Conservation (phyloP, 805 yeast species). For the Ogataea nonfermentans region DNA sequence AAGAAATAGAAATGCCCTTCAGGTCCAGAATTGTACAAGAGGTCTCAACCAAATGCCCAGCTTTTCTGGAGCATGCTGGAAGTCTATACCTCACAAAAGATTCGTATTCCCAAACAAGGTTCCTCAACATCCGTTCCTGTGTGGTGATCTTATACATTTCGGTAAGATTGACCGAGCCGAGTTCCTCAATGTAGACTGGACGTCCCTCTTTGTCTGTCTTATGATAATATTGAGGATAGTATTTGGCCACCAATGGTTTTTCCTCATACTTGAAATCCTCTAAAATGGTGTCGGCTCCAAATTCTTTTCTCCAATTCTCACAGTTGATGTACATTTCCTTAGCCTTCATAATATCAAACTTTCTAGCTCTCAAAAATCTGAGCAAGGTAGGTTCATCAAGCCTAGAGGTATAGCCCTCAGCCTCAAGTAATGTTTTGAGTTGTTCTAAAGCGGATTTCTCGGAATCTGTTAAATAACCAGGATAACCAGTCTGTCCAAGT, state of each 20-base stretch:
- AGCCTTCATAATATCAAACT: slow-evolving; percentile 81
- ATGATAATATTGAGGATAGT: slow-evolving; percentile 96
- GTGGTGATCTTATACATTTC: slow-evolving; percentile 93
- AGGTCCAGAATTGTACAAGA: slow-evolving; percentile 94
- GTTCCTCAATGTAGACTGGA: slow-evolving; percentile 91
- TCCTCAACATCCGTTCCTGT: slow-evolving; percentile 93
- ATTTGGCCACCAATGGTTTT: slow-evolving; percentile 83
- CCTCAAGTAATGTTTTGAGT: slow-evolving; percentile 56
- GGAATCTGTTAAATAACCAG: slow-evolving; percentile 71
- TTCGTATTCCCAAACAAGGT: slow-evolving; percentile 97
- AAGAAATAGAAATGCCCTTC: slow-evolving; percentile 84
- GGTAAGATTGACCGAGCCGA: slow-evolving; percentile 84
- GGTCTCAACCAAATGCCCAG: slow-evolving; percentile 80
- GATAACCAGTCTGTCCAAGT: slow-evolving; percentile 62
- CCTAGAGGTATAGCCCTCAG: slow-evolving; percentile 69
- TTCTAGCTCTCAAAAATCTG: slow-evolving; percentile 92
- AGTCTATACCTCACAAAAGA: slow-evolving; percentile 78
- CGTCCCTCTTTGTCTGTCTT: slow-evolving; percentile 96
- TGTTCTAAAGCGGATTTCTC: slow-evolving; percentile 61
- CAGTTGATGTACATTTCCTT: slow-evolving; percentile 80
- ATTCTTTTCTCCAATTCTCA: slow-evolving; percentile 88
- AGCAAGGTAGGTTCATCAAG: slow-evolving; percentile 81
- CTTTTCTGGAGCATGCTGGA: slow-evolving; percentile 90
- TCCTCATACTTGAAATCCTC: slow-evolving; percentile 90
- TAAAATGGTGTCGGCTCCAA: slow-evolving; percentile 83